Conservation (phyloP, 2,329 filamentous ascomycete genomes). For the Coniochaeta sp. region DNA sequence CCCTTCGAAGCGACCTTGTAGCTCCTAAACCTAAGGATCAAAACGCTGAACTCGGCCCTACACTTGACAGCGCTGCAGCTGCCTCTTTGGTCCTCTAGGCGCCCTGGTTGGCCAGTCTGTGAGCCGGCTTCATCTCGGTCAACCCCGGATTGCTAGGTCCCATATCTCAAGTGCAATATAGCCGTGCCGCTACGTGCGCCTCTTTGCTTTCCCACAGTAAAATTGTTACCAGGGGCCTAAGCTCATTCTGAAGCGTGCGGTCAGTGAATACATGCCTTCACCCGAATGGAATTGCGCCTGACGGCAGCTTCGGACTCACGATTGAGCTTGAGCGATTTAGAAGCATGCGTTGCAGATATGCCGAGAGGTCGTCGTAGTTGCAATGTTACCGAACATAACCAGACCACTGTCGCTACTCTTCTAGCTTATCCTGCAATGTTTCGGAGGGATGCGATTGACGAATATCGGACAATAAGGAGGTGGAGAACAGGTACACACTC, state of each 20-base stretch:
- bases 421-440: background rate
- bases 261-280: background rate
- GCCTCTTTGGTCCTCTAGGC: background rate
- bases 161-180: background rate
- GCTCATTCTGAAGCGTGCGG: background rate
- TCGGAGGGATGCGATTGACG: background rate
- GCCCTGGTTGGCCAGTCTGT: background rate
- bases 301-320: background rate
- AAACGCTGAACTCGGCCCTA: background rate
- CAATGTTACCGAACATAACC: background rate
- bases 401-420: background rate
- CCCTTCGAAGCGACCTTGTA: background rate
- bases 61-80: background rate
- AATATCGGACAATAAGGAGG: background rate
- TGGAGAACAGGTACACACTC: background rate
- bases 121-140: background rate
- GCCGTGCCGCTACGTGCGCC: background rate
- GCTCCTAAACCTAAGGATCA: background rate
- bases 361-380: background rate
- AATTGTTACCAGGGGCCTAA: background rate
- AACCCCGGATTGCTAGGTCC: background rate
- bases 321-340: background rate
- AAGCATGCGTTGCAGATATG: background rate
- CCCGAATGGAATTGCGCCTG: background rate
- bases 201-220: background rate